A percentile compares a stretch with the other conserved stretches of the same genome.
phyloP scores from a whole-genome alignment of 768 basidiomycete genomes.

The Boletellus emodensis region DNA sequence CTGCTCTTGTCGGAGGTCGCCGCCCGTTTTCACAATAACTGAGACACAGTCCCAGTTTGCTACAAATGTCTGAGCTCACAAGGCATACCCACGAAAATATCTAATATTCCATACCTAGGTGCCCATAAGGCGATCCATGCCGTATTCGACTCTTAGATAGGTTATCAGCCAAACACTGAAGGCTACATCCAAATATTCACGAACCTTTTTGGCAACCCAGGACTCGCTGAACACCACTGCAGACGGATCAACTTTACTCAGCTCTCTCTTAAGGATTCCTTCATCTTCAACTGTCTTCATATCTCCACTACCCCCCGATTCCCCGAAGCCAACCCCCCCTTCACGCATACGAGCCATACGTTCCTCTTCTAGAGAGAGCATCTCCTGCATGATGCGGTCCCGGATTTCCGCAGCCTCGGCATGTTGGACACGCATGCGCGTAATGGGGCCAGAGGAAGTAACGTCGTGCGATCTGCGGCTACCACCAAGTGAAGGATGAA shows the following conservation, averaged over 20 bases:
- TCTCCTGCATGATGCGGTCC: constrained; percentile 97
- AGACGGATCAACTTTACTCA: constrained; percentile 94
- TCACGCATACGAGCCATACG: constrained; percentile 92
- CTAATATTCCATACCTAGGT: constrained; percentile 57
- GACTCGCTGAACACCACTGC: constrained; percentile 95
- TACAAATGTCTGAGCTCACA: constrained; percentile 26
- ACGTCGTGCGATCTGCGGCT: constrained; percentile 20
- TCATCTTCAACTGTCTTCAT: constrained; percentile 85
- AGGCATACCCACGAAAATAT: constrained; percentile 1
- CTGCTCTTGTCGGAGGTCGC: constrained; percentile 95
- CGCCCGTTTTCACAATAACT: constrained; percentile 98
- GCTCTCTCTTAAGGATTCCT: constrained; percentile 84
- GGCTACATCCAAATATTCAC: constrained; percentile 4
- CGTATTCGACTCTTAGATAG: constrained; percentile 70
- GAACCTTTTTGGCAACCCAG: constrained; percentile 89
- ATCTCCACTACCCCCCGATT: constrained; percentile 40
- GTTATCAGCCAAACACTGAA: constrained; percentile 2
- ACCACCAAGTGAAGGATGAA: constrained; percentile 32
- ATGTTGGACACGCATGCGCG: constrained; percentile 71
- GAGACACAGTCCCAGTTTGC: constrained; percentile 88
- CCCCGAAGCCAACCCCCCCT: constrained; percentile 56
- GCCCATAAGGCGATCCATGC: constrained; percentile 92
- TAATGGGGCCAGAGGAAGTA: constrained; percentile 30
- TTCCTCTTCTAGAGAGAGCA: constrained; percentile 95
- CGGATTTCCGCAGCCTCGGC: constrained; percentile 87